Evolutionary conservation across 2,329 filamentous ascomycete species (phyloP).

Genomic region (Fusarium napiforme): DNA sequence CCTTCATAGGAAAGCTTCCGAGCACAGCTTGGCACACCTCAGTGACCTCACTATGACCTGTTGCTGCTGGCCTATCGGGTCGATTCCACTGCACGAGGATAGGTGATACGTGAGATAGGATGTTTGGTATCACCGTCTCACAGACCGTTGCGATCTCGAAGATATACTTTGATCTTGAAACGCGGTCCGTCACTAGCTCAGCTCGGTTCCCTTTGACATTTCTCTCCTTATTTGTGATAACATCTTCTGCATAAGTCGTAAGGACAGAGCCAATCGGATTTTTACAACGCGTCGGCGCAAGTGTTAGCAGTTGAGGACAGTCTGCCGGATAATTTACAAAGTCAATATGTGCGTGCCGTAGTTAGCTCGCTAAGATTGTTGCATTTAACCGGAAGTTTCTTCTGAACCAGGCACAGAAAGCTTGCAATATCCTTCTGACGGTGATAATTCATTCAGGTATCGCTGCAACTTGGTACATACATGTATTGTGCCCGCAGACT

Average conservation of each 20-base stretch:
- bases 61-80: slow-evolving; percentile 10
- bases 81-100: slow-evolving; percentile 6
- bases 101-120: not conserved
- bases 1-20: not conserved
- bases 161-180: slow-evolving; percentile 18
- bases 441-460: not conserved
- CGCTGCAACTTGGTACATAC: not conserved
- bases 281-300: not conserved
- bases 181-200: not conserved
- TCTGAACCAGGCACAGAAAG: not conserved
- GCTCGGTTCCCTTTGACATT: not conserved
- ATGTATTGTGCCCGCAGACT: not conserved
- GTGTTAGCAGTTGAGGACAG: not conserved
- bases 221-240: not conserved
- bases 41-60: not conserved
- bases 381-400: not conserved
- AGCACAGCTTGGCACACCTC: not conserved
- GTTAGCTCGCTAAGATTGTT: not conserved
- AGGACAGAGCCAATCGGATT: not conserved
- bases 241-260: not conserved
- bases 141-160: slow-evolving; percentile 3
- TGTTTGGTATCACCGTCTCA: not conserved
- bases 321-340: not conserved
- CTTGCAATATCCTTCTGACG: not conserved
- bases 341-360: not conserved